phyloP scores from a whole-genome alignment of 208 protist genomes.

The Entamoeba histolytica region DNA sequence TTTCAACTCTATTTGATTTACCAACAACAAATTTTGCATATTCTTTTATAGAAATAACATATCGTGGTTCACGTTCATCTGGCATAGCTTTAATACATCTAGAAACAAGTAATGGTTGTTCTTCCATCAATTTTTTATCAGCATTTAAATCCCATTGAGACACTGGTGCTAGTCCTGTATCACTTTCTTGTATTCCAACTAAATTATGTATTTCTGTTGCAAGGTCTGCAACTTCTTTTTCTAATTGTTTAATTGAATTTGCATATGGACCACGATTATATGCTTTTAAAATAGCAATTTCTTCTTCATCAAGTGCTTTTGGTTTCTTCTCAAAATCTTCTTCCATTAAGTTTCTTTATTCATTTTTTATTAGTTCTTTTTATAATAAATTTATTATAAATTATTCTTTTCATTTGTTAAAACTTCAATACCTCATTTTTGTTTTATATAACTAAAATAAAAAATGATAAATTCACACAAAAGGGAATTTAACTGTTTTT shows the following conservation, averaged over 20 bases:
- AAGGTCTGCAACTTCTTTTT: slow-evolving; percentile 78
- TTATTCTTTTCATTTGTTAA: too few species aligned
- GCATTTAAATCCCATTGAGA: slow-evolving; percentile 89
- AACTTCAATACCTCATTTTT: too few species aligned
- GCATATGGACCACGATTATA: slow-evolving; percentile 63
- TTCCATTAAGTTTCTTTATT: too few species aligned
- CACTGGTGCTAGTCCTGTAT: slow-evolving; percentile 88
- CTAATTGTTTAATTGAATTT: slow-evolving; percentile 70
- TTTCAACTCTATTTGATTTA: not conserved
- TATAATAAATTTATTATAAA: too few species aligned
- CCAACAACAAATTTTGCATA: not conserved
- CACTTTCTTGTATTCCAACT: slow-evolving; percentile 82
- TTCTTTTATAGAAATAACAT: not conserved
- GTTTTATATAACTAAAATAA: too few species aligned
- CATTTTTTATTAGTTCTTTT: too few species aligned
- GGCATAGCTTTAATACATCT: not conserved
- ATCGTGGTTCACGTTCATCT: not conserved
- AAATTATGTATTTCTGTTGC: slow-evolving; percentile 63
- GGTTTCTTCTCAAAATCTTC: not conserved
- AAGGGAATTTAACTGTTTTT: too few species aligned
- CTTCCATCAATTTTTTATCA: slow-evolving; percentile 81
- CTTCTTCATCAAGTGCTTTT: not conserved
- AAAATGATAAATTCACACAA: too few species aligned
- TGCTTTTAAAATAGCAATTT: not conserved
- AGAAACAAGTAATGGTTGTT: slow-evolving; percentile 73